Evolutionary conservation across 257 asterid genomes (phyloP).

Genomic region (Jacaranda copaia): DNA sequence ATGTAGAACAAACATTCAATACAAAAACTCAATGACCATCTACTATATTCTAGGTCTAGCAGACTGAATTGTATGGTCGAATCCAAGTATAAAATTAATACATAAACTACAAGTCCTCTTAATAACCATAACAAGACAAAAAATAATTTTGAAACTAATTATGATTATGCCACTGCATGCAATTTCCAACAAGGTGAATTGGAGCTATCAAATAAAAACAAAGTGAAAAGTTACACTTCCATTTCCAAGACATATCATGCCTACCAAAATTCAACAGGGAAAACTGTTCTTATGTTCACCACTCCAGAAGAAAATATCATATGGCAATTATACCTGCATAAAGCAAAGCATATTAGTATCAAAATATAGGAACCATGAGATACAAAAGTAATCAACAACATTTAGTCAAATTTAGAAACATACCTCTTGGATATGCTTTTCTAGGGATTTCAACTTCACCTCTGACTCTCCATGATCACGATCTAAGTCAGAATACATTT

Average conservation of each 20-base stretch:
- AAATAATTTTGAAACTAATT: too few relatives aligned
- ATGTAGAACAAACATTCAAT: too few relatives aligned
- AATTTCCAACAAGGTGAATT: too few relatives aligned
- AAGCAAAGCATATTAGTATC: neutral
- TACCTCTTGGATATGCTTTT: conserved; percentile 93
- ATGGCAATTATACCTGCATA: neutral
- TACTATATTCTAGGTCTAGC: neutral
- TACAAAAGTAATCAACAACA: neutral
- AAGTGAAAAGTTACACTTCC: neutral
- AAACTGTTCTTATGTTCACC: neutral
- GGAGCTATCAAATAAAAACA: too few relatives aligned
- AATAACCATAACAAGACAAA: neutral
- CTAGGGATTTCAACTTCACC: conserved; percentile 78
- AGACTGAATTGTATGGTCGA: neutral
- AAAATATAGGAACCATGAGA: neutral
- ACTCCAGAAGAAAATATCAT: neutral
- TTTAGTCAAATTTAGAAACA: conserved; percentile 15
- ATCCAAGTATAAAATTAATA: neutral
- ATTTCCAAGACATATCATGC: neutral
- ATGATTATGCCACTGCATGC: too few relatives aligned
- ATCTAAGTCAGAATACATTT: conserved; percentile 81
- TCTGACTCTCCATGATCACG: conserved; percentile 84
- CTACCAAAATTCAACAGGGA: neutral
- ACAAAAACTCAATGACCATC: neutral
- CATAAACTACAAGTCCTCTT: neutral